phyloP scores from a whole-genome alignment of 306 rosid genomes.

The Fragaria ananassa region DNA sequence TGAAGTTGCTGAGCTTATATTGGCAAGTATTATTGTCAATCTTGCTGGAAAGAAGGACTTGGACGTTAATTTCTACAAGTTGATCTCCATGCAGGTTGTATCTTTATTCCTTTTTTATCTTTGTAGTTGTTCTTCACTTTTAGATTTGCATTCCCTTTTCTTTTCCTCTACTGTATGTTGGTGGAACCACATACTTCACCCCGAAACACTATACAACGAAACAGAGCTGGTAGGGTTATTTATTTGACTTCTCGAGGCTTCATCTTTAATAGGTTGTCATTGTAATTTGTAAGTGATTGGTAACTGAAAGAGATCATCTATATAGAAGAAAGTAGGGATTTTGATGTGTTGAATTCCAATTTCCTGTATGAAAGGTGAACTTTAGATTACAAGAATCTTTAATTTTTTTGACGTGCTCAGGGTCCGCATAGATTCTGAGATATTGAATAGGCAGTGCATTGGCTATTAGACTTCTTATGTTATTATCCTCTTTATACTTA shows the following conservation, averaged over 20 bases:
- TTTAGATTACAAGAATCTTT: not conserved
- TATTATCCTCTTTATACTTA: not conserved
- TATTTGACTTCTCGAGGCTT: not conserved
- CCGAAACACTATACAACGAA: too few species aligned
- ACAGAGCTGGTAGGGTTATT: not conserved
- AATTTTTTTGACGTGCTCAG: not conserved
- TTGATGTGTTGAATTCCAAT: not conserved
- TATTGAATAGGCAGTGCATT: not conserved
- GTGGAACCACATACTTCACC: too few species aligned
- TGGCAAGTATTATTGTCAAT: slow-evolving; percentile 73
- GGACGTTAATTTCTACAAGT: slow-evolving; percentile 57
- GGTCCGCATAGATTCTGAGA: not conserved
- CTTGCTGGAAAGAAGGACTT: slow-evolving; percentile 70
- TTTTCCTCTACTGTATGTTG: not conserved
- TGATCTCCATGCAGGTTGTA: slow-evolving; percentile 67
- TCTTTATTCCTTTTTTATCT: slow-evolving; percentile 10
- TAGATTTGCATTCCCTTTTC: not conserved
- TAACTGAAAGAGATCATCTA: not conserved
- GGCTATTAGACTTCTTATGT: not conserved
- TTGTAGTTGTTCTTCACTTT: not conserved
- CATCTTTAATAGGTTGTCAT: not conserved
- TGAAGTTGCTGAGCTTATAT: slow-evolving; percentile 83
- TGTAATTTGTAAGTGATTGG: not conserved
- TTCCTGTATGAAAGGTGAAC: not conserved
- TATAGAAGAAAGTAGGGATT: not conserved